phyloP scores from a whole-genome alignment of 352 stramenopile genomes.

The Phytophthora sansomeana region DNA sequence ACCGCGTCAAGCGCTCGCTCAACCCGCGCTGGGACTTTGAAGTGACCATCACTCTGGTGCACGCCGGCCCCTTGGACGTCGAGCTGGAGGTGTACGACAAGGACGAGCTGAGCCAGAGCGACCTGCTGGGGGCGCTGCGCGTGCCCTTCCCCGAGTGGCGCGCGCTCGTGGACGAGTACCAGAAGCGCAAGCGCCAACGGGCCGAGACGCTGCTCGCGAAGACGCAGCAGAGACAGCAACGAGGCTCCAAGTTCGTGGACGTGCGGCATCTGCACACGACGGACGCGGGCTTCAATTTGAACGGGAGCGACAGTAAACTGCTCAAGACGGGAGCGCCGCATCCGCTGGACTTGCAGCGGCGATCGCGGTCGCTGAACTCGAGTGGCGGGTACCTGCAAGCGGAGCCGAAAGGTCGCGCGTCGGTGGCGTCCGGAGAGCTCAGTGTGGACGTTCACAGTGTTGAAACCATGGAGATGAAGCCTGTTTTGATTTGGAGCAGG shows the following conservation, averaged over 20 bases:
- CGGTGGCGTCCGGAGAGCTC: conserved; percentile 27
- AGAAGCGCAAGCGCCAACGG: conserved; percentile 35
- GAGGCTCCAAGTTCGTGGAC: conserved; percentile 35
- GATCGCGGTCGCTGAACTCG: conserved; percentile 55
- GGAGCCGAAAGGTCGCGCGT: conserved; percentile 25
- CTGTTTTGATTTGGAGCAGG: conserved; percentile 75
- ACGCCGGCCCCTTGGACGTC: conserved; percentile 68
- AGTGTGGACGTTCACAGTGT: not conserved
- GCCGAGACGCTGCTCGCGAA: conserved; percentile 10
- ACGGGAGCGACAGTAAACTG: conserved; percentile 42
- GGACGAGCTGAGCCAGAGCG: conserved; percentile 75
- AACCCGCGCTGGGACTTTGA: conserved; percentile 82
- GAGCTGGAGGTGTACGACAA: conserved; percentile 79
- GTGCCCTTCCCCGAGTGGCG: conserved; percentile 80
- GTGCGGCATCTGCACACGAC: conserved; percentile 21
- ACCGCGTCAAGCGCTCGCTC: conserved; percentile 72
- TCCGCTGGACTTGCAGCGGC: conserved; percentile 34
- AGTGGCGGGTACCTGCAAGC: conserved; percentile 39
- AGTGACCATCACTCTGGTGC: conserved; percentile 61
- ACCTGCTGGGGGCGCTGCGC: conserved; percentile 72
- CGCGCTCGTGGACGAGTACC: conserved; percentile 52
- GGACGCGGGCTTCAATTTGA: conserved; percentile 8
- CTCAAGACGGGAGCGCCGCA: conserved; percentile 3
- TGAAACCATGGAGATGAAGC: conserved; percentile 48
- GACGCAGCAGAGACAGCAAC: conserved; percentile 1